Evolutionary conservation across 305 asterid genomes (phyloP).

Genomic region (Fraxinus paxiana): DNA sequence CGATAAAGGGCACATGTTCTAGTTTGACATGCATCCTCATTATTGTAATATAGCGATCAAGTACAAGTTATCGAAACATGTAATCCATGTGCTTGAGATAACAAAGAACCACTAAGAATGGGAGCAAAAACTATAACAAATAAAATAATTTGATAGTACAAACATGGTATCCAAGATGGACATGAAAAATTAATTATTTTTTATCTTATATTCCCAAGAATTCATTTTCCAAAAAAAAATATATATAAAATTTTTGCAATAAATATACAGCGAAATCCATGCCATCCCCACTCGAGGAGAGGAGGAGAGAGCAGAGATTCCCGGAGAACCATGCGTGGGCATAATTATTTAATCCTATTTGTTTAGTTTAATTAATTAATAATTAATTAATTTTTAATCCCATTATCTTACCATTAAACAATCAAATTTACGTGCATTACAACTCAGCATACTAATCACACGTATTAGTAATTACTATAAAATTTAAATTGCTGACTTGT

Average conservation of each 20-base stretch:
- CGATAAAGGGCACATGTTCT: neutral
- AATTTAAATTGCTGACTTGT: slow-evolving; percentile 16
- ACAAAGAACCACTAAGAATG: slow-evolving; percentile 42
- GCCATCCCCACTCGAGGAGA: slow-evolving; percentile 39
- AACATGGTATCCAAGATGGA: slow-evolving; percentile 18
- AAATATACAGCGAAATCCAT: slow-evolving; percentile 40
- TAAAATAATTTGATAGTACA: slow-evolving; percentile 10
- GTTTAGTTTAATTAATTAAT: slow-evolving; percentile 17
- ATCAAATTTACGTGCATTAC: slow-evolving; percentile 52
- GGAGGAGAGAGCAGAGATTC: slow-evolving; percentile 52
- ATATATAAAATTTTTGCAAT: neutral
- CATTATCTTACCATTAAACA: slow-evolving; percentile 31
- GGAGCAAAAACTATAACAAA: slow-evolving; percentile 22
- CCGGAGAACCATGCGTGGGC: slow-evolving; percentile 81
- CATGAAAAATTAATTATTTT: neutral
- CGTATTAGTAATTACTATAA: slow-evolving; percentile 21
- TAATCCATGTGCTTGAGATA: slow-evolving; percentile 27
- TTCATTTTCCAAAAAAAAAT: slow-evolving; percentile 34
- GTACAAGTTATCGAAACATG: slow-evolving; percentile 30
- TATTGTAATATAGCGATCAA: neutral
- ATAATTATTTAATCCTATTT: slow-evolving; percentile 37
- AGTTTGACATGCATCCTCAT: slow-evolving; percentile 1
- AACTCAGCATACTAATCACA: slow-evolving; percentile 42
- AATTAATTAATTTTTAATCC: slow-evolving; percentile 19
- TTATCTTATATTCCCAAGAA: slow-evolving; percentile 21